Base-by-base conservation (phyloP, 768 basidiomycete species). In the Rubroboletus satanas region DNA sequence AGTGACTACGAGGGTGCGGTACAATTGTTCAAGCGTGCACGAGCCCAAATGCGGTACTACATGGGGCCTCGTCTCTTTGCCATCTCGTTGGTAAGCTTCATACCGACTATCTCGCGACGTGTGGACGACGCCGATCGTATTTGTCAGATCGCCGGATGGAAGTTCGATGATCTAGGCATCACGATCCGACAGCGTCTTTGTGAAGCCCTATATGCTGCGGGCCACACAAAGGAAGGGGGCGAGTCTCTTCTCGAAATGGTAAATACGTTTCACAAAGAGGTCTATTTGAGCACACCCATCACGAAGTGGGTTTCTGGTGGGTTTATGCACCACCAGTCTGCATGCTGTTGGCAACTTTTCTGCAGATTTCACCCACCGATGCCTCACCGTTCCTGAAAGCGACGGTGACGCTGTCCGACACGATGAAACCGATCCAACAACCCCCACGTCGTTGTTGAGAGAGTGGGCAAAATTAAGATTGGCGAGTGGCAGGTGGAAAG, bases 1-100 rank as follows among this genome's bases (percentile, higher is more conserved):
- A n/a, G n/a, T n/a, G n/a, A n/a, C n/a, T 49, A 55, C n/a, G 49
- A 49, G 10, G 8, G 17, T 35, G 58, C 51, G 3, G 36, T 60
- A 44, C 31, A 48, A 18, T 49, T 17, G 10, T 43, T 59, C 1
- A 12, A 43, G 12, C 33, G 10, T 23, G 58, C 54, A 21, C 8
- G 28, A 29, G n/a, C n/a, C n/a, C n/a, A n/a, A n/a, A n/a, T n/a
- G n/a, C n/a, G n/a, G n/a, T 29, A 29, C 28, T 29, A 29, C 28
- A 5, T 1, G 28, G 28, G 28, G 28, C 5, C 28, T 39, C 49
- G 18, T 9, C 53, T 55, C 1, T 35, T 44, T 32, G 29, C 52
- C 35, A 9, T 61, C 21, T 61, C 54, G 7, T 39, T 61, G 58
- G 60, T 60, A 53, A 41, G 39, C 4, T 28, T 45, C 5, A 15